Conservation (phyloP, 441 rosid species). For the Adansonia rubrostipa region DNA sequence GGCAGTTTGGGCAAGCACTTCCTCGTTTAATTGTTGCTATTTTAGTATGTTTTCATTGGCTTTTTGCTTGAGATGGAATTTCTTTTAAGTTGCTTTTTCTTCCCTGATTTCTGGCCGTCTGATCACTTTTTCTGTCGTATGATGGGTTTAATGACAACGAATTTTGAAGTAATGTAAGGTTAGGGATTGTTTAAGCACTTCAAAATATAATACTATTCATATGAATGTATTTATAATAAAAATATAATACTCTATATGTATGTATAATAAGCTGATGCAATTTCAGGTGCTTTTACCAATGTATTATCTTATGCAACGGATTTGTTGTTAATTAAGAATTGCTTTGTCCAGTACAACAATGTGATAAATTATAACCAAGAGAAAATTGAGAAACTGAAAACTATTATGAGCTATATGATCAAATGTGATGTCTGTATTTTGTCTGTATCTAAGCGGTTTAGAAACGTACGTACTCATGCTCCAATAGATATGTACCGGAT, state of each 20-base stretch:
- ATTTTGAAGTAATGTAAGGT: not conserved
- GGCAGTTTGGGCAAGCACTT: not conserved
- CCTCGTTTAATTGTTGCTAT: not conserved
- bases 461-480: too few species aligned
- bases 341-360: not conserved
- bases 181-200: not conserved
- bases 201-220: not conserved
- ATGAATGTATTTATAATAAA: not conserved
- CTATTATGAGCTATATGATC: not conserved
- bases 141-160: not conserved
- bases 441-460: too few species aligned
- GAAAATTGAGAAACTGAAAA: not conserved
- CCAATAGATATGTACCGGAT: too few species aligned
- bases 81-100: not conserved
- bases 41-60: not conserved
- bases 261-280: not conserved
- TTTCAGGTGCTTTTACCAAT: not conserved
- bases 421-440: not conserved
- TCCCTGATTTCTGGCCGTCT: constrained; percentile 5
- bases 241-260: not conserved
- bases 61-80: not conserved
- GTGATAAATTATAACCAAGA: not conserved
- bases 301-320: not conserved
- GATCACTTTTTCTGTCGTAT: not conserved
- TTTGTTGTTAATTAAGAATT: not conserved